Base-by-base conservation (phyloP, 805 yeast genomes). In the Cyberlindnera euphorbiiphila region DNA sequence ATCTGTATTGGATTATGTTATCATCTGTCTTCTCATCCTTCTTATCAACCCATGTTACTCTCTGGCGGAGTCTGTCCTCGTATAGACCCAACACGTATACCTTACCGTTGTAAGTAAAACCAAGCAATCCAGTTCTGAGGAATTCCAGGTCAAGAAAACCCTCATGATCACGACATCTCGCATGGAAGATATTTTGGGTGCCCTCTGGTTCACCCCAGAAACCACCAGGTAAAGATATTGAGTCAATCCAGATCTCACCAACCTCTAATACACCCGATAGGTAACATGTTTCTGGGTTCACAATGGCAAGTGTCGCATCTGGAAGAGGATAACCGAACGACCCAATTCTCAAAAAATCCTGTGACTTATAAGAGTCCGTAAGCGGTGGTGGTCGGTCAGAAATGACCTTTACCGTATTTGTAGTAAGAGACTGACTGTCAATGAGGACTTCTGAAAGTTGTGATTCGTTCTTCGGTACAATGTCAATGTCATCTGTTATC, bases 161-260 rank as follows among this genome's bases (percentile, higher is more conserved):
- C 37, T 74, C 72, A 32, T 80, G 78, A 45, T 82, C 89, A 26
- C 76, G 66, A 52, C 95, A 85, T 45, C 77, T 74, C 0, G 95
- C 95, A 51, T 83, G 93, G 61, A 87, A 87, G 2, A 86, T 81
- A 43, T 69, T 72, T 41, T 76, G 79, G 0, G 94, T 83, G 29
- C 84, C 86, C 34, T 64, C 76, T 18, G 62, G 79, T 14, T 74
- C 59, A 1, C 78, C 89, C 81, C 88, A 87, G 54, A 84, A 85
- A 0, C 95, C 96, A 12, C 95, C 96, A 2, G 95, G 81, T 6
- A 93, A 62, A 43, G 94, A 84, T 2, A 91, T 91, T 29, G 94
- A 82, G 52, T 89, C 96, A n/a, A 93, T 85, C 98, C 98, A 93
- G 23, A 93, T 81, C 59, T 93, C 99, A 19, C 98, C 98, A 12